Percentiles rank a stretch among this genome's conserved stretches.
Evolutionary conservation across 164 flowering plant genomes (phyloP).

Genomic region (Cinnamomum micranthum): DNA sequence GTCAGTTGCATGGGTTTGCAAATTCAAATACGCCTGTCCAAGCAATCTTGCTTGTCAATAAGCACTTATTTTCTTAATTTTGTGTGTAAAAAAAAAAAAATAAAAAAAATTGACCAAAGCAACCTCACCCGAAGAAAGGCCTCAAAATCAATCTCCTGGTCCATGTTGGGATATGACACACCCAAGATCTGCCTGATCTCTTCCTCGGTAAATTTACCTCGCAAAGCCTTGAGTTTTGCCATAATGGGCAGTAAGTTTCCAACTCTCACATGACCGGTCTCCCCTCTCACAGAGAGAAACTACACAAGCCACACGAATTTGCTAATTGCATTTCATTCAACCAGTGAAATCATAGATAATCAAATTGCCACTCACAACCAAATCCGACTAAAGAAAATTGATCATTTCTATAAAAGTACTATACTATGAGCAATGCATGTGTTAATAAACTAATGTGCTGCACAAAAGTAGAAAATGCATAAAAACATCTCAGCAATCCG

Average conservation of each 20-base stretch:
- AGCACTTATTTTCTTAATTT: background rate
- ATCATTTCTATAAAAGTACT: background rate
- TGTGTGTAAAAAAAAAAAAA: background rate
- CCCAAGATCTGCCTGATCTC: conserved; percentile 49
- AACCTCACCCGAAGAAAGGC: conserved; percentile 63
- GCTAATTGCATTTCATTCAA: background rate
- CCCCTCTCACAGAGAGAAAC: conserved; percentile 40
- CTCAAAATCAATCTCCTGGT: conserved; percentile 70
- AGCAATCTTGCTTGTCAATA: conserved; percentile 3
- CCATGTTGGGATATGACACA: conserved; percentile 39
- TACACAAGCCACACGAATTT: conserved; percentile 17
- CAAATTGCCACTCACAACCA: background rate
- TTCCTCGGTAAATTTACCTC: conserved; percentile 44
- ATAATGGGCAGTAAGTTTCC: conserved; percentile 68
- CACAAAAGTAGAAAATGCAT: no score
- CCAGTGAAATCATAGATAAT: background rate
- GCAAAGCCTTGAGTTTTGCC: conserved; percentile 54
- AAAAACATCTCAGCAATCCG: no score
- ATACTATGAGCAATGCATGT: no score
- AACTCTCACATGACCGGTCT: conserved; percentile 30
- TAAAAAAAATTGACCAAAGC: no score
- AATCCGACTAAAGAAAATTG: background rate
- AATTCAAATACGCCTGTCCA: conserved; percentile 56
- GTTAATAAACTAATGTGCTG: no score
- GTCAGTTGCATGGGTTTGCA: conserved; percentile 52